A percentile compares a stretch with the other conserved stretches of the same genome.
Evolutionary conservation across 176 grass and related monocot genomes (phyloP).

Genomic region (Coix lacrymajobi): DNA sequence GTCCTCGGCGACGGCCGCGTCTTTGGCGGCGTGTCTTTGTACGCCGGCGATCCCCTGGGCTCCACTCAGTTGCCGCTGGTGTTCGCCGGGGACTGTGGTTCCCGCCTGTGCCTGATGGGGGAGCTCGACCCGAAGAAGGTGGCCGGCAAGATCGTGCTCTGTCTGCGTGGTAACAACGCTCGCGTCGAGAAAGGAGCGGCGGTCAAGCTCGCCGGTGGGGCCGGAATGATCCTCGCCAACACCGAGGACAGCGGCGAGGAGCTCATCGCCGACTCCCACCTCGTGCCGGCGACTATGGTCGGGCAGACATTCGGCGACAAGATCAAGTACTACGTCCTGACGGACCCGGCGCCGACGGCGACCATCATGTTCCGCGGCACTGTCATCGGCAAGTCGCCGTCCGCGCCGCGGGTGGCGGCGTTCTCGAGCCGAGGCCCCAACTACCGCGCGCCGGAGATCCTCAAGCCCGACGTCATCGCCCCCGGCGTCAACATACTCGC

Average conservation of each 20-base stretch:
- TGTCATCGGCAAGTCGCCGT: slow-evolving; percentile 46
- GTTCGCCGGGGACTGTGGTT: slow-evolving; percentile 57
- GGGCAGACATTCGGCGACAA: slow-evolving; percentile 59
- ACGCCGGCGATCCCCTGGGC: slow-evolving; percentile 43
- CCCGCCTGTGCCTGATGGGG: slow-evolving; percentile 31
- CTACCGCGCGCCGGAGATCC: slow-evolving; percentile 59
- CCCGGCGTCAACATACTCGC: slow-evolving; percentile 84
- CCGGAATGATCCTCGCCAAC: slow-evolving; percentile 74
- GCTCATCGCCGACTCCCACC: slow-evolving; percentile 82
- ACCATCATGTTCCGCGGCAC: slow-evolving; percentile 73
- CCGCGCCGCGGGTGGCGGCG: slow-evolving; percentile 59
- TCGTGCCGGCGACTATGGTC: slow-evolving; percentile 80
- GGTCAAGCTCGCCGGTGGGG: slow-evolving; percentile 53
- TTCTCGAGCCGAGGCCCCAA: slow-evolving; percentile 89
- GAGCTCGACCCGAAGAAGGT: slow-evolving; percentile 49
- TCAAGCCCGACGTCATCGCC: slow-evolving; percentile 83
- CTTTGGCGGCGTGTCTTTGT: slow-evolving; percentile 58
- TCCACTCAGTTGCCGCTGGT: slow-evolving; percentile 48
- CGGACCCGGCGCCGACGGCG: slow-evolving; percentile 55
- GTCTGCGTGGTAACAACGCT: slow-evolving; percentile 54
- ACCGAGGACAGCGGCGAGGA: slow-evolving; percentile 73
- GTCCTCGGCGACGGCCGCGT: slow-evolving; percentile 50
- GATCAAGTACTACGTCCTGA: slow-evolving; percentile 62
- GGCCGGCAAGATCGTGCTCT: slow-evolving; percentile 75
- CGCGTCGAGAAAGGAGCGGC: slow-evolving; percentile 70